A percentile compares a stretch with the other conserved stretches of the same genome.
Evolutionary conservation across 371 early-diverging fungal species (phyloP).

Genomic region (Mortierella sp.): DNA sequence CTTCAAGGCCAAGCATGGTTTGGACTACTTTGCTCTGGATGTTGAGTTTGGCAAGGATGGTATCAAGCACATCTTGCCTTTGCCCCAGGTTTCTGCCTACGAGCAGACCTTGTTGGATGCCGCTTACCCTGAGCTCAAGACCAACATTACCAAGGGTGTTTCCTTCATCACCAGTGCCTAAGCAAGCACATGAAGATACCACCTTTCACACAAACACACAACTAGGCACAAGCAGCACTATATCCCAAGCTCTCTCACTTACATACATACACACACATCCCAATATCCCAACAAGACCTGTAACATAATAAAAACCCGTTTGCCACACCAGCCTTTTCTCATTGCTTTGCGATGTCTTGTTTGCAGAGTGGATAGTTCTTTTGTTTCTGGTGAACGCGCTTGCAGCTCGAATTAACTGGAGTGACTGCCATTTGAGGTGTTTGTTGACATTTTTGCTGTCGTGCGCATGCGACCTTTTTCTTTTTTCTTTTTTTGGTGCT

Average conservation of each 20-base stretch:
- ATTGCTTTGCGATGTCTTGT: background rate
- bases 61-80: slow-evolving; percentile 77
- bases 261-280: background rate
- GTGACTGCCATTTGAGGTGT: slow-evolving; percentile 3
- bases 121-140: slow-evolving; percentile 83
- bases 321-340: background rate
- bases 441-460: slow-evolving; percentile 1
- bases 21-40: slow-evolving; percentile 87
- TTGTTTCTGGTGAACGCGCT: background rate
- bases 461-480: background rate
- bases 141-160: slow-evolving; percentile 81
- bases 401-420: background rate
- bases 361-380: background rate
- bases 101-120: slow-evolving; percentile 80
- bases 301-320: slow-evolving; percentile 7
- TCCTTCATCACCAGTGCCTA: slow-evolving; percentile 62
- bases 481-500: background rate
- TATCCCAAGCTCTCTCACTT: background rate
- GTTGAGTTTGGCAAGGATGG: slow-evolving; percentile 89
- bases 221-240: background rate
- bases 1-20: slow-evolving; percentile 53
- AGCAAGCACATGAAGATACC: background rate
- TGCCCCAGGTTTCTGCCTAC: slow-evolving; percentile 74
- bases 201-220: background rate
- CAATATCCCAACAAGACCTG: background rate